Conservation (phyloP, 2,329 filamentous ascomycete species). For the Epichloe uncinata region DNA sequence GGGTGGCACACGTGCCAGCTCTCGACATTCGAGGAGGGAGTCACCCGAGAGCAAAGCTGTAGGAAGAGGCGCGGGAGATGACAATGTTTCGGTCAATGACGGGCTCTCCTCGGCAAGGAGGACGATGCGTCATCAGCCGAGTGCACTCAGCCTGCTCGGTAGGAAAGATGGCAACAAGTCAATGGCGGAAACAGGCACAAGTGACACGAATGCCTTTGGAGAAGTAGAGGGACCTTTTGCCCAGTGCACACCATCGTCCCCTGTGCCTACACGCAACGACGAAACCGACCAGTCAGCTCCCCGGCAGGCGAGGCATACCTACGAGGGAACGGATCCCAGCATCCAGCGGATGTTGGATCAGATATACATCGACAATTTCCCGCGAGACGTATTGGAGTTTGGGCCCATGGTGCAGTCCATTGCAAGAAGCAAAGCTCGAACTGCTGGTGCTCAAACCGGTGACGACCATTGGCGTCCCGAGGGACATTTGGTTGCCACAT, state of each 20-base stretch:
- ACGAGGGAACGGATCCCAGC: slow-evolving; percentile 63
- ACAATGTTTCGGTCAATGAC: slow-evolving; percentile 25
- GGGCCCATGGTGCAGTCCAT: slow-evolving; percentile 68
- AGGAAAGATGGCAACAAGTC: slow-evolving; percentile 47
- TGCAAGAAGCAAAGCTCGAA: slow-evolving; percentile 39
- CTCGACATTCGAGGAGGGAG: slow-evolving; percentile 25
- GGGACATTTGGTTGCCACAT: slow-evolving; percentile 73
- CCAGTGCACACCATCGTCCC: slow-evolving; percentile 15
- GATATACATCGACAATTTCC: slow-evolving; percentile 65
- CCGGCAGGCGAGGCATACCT: slow-evolving; percentile 58
- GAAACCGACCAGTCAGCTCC: slow-evolving; percentile 21
- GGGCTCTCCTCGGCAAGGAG: slow-evolving; percentile 30
- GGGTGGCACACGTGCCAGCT: slow-evolving; percentile 17
- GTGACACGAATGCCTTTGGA: slow-evolving; percentile 46
- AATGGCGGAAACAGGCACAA: slow-evolving; percentile 43
- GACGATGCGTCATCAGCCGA: slow-evolving; percentile 41
- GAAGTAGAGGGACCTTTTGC: slow-evolving; percentile 45
- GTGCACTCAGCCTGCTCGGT: slow-evolving; percentile 45
- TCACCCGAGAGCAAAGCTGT: slow-evolving; percentile 18
- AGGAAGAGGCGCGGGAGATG: slow-evolving; percentile 13
- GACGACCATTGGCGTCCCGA: slow-evolving; percentile 63
- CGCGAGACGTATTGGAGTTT: slow-evolving; percentile 53
- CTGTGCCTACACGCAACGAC: slow-evolving; percentile 11
- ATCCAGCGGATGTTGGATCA: slow-evolving; percentile 64
- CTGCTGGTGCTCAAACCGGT: slow-evolving; percentile 26